Evolutionary conservation across 2,329 filamentous ascomycete genomes (phyloP).

Genomic region (Macrophomina pseudophaseolina): DNA sequence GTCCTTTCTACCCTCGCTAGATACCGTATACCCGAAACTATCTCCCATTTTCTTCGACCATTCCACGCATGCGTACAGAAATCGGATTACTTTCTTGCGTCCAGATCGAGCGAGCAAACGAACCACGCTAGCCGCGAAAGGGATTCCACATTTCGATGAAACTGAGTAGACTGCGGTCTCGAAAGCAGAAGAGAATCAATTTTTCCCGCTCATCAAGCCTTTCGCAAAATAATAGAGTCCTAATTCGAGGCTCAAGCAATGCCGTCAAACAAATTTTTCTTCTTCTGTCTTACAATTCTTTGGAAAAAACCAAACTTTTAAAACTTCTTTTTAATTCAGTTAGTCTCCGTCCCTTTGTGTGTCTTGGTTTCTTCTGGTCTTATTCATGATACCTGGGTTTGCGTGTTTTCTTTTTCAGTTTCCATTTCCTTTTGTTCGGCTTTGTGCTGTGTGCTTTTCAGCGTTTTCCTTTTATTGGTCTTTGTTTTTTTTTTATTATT

Average conservation of each 20-base stretch:
- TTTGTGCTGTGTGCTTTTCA: constrained; percentile 17
- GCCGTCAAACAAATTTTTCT: constrained; percentile 14
- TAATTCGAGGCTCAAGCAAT: background rate
- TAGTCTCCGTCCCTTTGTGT: constrained; percentile 6
- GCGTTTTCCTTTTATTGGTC: background rate
- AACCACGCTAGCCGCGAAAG: background rate
- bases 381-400: constrained; percentile 25
- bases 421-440: background rate
- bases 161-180: constrained; percentile 9
- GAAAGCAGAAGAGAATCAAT: constrained; percentile 6
- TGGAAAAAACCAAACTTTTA: background rate
- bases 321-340: constrained; percentile 8
- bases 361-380: constrained; percentile 6
- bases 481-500: constrained; percentile 3
- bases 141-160: background rate
- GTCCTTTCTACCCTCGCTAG: constrained; percentile 7
- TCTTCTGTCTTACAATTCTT: constrained; percentile 6
- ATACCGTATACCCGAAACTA: constrained; percentile 19
- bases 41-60: constrained; percentile 7
- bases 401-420: constrained; percentile 8
- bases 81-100: background rate
- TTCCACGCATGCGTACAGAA: background rate
- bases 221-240: background rate
- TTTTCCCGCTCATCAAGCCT: background rate
- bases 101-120: constrained; percentile 8